These are phyloP conservation scores for Alternaria novae-zelandiae DNA, from an alignment of 2,329 filamentous ascomycete species.

Conservation along the genomic window DNA sequence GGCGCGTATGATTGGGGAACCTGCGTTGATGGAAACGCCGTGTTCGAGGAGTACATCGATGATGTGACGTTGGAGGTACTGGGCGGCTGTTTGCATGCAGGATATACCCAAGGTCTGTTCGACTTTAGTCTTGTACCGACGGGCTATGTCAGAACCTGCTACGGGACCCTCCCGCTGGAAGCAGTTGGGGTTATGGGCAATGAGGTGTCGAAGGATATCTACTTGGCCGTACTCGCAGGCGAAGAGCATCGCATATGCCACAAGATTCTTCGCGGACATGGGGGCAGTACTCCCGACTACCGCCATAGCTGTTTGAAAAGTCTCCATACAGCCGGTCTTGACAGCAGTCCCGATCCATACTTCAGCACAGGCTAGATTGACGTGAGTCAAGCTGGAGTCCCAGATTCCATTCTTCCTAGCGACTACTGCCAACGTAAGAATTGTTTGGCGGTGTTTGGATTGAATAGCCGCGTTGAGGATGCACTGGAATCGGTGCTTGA, in stretches of 20 bases:
- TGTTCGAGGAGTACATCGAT: background rate
- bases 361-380: background rate
- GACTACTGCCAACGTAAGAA: background rate
- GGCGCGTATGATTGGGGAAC: background rate
- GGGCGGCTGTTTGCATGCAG: background rate
- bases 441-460: background rate
- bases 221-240: background rate
- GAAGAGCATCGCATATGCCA: background rate
- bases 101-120: background rate
- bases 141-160: background rate
- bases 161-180: background rate
- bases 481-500: background rate
- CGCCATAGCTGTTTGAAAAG: background rate
- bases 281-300: background rate
- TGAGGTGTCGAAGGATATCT: background rate
- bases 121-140: background rate
- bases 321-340: background rate
- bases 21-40: background rate
- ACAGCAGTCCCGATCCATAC: background rate
- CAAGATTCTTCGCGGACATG: background rate
- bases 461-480: background rate
- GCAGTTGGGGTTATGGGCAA: background rate
- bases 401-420: background rate
- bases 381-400: background rate
- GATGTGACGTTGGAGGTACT: background rate